Evolutionary conservation across 441 rosid genomes (phyloP).

Genomic region (Capsella rubella): DNA sequence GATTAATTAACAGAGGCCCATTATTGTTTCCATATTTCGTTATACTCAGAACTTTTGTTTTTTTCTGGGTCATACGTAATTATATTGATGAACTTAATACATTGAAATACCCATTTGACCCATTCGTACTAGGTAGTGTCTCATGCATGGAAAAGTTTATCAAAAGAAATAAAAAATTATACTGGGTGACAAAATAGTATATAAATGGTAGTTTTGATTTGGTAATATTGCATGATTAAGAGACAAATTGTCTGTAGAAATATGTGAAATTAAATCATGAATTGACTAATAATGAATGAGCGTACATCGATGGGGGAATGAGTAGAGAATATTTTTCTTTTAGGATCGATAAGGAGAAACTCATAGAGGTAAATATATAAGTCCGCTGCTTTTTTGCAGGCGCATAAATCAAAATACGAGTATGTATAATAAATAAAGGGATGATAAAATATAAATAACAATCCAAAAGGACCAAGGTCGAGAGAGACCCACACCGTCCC

Average conservation of each 20-base stretch:
- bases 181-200: neutral
- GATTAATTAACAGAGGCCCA: slow-evolving; percentile 10
- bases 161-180: neutral
- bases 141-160: neutral
- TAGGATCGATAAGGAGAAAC: too few relatives aligned
- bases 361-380: neutral
- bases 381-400: neutral
- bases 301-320: too few relatives aligned
- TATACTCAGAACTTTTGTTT: too few relatives aligned
- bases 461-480: slow-evolving; percentile 3
- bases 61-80: neutral
- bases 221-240: neutral
- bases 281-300: too few relatives aligned
- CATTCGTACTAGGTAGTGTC: neutral
- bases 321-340: too few relatives aligned
- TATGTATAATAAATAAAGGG: neutral
- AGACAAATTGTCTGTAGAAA: neutral
- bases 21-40: neutral
- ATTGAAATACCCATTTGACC: slow-evolving; percentile 3
- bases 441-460: neutral
- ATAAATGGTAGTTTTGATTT: neutral
- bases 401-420: neutral
- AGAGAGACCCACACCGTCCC: slow-evolving; percentile 24
- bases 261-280: neutral
- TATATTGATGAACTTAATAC: too few relatives aligned